Base-by-base conservation (phyloP, 1,139 yeast genomes). In the Lodderomyces metapsilosis region DNA sequence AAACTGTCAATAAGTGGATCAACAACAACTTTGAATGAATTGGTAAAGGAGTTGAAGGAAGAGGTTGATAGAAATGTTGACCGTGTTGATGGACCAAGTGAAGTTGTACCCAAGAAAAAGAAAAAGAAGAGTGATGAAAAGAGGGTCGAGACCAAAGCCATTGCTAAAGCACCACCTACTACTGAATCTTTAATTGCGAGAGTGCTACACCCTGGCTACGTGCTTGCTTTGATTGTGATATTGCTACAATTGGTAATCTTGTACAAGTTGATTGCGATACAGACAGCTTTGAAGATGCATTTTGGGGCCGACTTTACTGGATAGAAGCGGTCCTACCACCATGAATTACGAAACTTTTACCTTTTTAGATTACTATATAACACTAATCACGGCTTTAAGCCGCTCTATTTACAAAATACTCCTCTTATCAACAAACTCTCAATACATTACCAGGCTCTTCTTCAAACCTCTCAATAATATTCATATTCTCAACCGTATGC, bases 401-500 rank as follows among this genome's bases (percentile, higher is more conserved):
- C 34, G n/a, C 6, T 12, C 23, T 20, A 32, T 32, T n/a, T 32
- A 32, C 24, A 18, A 32, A n/a, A n/a, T n/a, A n/a, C n/a, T n/a
- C n/a, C 20, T 18, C 22, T 12, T 43, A 3, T 31, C 38, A 65
- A 49, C 71, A 66, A 17, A 65, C 58, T 39, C 68, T 48, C 40
- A 68, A 56, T 25, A 56, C 62, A 40, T 57, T 57, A 10, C 61
- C 32, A 24, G 32, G 40, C 43, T 64, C 63, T 18, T 65, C 52
- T 38, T 67, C 71, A 3, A 59, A 57, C 40, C 61, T 57, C 47
- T 82, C 85, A 39, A 82, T 64, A 46, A 86, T 74, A 53, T 86
- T 88, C 44, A 88, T 75, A 54, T 86, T 80, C 50, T 88, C 95
- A 36, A 88, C 74, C 1, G 89, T 83, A 57, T 88, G 92, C n/a